These are phyloP conservation scores for Arabidopsis arenosa DNA, from an alignment of 345 rosid genomes.

Conservation along the genomic window DNA sequence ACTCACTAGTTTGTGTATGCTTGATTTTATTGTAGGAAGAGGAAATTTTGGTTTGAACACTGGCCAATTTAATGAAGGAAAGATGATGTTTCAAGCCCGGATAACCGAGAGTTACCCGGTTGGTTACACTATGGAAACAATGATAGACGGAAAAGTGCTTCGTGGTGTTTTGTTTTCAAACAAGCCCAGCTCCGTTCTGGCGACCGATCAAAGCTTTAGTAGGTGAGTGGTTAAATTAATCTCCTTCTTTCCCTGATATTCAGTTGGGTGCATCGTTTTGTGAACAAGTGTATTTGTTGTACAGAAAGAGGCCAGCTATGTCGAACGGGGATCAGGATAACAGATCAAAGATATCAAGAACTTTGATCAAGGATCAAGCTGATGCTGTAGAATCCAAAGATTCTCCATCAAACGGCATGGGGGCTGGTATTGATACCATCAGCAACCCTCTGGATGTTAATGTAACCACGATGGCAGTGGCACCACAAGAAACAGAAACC, in stretches of 20 bases:
- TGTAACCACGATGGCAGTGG: conserved; percentile 16
- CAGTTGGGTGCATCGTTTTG: conserved; percentile 27
- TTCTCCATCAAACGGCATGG: conserved; percentile 29
- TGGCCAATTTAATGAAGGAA: conserved; percentile 58
- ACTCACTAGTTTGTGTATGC: conserved; percentile 22
- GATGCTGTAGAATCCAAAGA: conserved; percentile 28
- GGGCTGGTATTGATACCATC: conserved; percentile 24
- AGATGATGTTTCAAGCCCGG: conserved; percentile 80
- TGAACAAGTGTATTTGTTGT: conserved; percentile 4
- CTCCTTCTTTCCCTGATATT: not conserved
- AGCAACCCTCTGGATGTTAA: conserved; percentile 35
- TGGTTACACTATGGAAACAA: conserved; percentile 85
- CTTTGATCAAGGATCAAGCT: conserved; percentile 30
- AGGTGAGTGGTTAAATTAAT: conserved; percentile 31
- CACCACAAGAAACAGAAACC: conserved; percentile 32
- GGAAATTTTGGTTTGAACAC: conserved; percentile 52
- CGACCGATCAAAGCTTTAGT: conserved; percentile 31
- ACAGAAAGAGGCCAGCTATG: conserved; percentile 45
- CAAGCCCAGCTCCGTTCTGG: conserved; percentile 54
- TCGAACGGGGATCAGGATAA: conserved; percentile 38
- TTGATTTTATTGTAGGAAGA: conserved; percentile 54
- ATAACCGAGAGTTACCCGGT: conserved; percentile 72
- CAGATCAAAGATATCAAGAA: conserved; percentile 33
- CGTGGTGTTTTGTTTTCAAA: conserved; percentile 82
- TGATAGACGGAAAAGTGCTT: conserved; percentile 83